Conservation (phyloP, 768 basidiomycete genomes). For the Kwoniella botswanensis region DNA sequence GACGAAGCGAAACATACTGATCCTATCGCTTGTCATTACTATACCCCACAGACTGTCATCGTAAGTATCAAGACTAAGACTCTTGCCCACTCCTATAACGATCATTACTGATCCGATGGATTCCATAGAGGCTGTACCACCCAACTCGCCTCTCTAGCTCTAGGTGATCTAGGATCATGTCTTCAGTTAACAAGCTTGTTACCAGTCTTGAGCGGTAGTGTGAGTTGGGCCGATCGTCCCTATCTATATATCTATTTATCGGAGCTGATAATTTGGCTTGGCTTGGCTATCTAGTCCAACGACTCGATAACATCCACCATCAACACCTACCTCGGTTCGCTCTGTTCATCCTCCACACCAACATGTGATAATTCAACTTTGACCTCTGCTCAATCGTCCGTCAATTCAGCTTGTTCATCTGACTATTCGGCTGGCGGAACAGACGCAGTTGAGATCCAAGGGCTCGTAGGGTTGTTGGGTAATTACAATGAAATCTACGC, state of each 20-base stretch:
- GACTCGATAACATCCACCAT: slow-evolving; percentile 49
- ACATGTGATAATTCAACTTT: slow-evolving; percentile 47
- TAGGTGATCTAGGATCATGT: slow-evolving; percentile 48
- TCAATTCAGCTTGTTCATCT: slow-evolving; percentile 43
- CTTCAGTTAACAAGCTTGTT: slow-evolving; percentile 45
- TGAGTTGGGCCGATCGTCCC: not conserved
- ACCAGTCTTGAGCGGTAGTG: slow-evolving; percentile 36
- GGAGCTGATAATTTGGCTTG: not conserved
- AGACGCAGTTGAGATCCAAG: slow-evolving; percentile 36
- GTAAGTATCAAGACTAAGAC: slow-evolving; percentile 6
- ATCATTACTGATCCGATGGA: not conserved
- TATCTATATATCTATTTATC: not conserved
- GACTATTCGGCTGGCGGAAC: slow-evolving; percentile 46
- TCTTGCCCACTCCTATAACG: not conserved
- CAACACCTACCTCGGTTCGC: slow-evolving; percentile 48
- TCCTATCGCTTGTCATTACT: not conserved
- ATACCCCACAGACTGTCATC: slow-evolving; percentile 12
- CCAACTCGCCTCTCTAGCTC: slow-evolving; percentile 36
- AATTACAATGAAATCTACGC: slow-evolving; percentile 47
- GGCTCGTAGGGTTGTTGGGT: slow-evolving; percentile 36
- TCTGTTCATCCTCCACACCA: slow-evolving; percentile 48
- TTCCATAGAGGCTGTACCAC: slow-evolving; percentile 35
- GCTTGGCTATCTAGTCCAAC: slow-evolving; percentile 1
- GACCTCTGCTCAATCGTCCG: slow-evolving; percentile 33
- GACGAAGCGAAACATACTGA: too few species aligned